Evolutionary conservation across 2,329 filamentous ascomycete species (phyloP), one percentile per base, ranked within the genome.

Genomic region (Neospermospora avenae): DNA sequence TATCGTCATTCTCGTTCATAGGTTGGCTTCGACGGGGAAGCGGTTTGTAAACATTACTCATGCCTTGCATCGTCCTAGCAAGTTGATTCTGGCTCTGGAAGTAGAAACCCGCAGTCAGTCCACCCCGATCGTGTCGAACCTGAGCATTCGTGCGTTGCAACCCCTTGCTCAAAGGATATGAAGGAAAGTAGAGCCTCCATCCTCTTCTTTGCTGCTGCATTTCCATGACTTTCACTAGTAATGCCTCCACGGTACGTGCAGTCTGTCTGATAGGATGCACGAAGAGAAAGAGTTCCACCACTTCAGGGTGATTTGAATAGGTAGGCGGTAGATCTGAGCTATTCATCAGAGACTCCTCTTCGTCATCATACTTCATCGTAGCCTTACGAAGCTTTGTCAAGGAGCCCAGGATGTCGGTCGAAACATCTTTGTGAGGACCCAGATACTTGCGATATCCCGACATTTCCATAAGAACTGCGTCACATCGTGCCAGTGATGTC

Each of bases 121-220:
- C 82, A 18, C 83, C 83, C 61, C 82, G 76, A 66, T 86, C 83
- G 64, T 85, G 83, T 34, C 82, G 75, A 4, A 85, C 82, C 63
- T 84, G 81, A 2, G 78, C 75, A 66, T 84, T 85, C 5, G 80
- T 79, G 35, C 82, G 74, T 63, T 82, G 77, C 1, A 84, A 58
- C 4, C 81, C 76, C 66, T 85, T 85, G 46, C 68, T 65, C n/a
- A 80, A 74, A 0, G 82, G 80, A 62, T 85, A 84, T 0, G 78
- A 80, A 3, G 83, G 82, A 1, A 79, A 69, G 58, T 82, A 76
- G 11, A 84, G 64, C 4, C 73, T 74, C 58, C 75, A 77, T 62
- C 74, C 71, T 58, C 72, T 71, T 3, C 76, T 73, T 25, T 65
- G 70, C 64, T 77, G 71, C 46, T 79, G 74, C 75, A 84, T 81